Base-by-base conservation (phyloP, 2,329 filamentous ascomycete species). In the Tolypocladium tropicale region DNA sequence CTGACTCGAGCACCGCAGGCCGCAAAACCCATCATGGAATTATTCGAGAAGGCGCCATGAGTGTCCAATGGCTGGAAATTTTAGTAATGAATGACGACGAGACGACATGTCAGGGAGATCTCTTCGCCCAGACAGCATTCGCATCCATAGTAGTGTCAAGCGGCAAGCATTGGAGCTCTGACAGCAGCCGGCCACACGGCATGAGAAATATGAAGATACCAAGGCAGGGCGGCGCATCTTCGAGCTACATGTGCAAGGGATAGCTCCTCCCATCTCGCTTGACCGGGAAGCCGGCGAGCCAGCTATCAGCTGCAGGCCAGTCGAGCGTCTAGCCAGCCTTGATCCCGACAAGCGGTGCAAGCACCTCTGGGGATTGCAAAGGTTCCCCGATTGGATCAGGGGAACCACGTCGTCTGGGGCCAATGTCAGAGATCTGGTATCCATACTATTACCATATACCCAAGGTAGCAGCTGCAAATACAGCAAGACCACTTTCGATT, bases 1-100 rank as follows among this genome's bases (percentile, higher is more conserved):
- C 30, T 36, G 28, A 58, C 39, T 18, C 46, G 23, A 37, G 33
- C 34, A 28, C 3, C 7, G 14, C 61, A 91, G 88, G 89, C 89
- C 53, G 90, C 90, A 53, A 93, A 92, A 78, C 90, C 90, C 0
- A 95, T 95, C 57, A 86, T 92, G 70, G 89, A 87, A 68, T 82
- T 89, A 2, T 91, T 95, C 62, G 89, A 93, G 65, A 92, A 91
- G 70, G 86, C 81, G 18, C 76, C 74, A 7, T 81, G 71, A 76
- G 21, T 32, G 34, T 33, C 28, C 6, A 10, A 32, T 30, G 2
- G 25, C 14, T 21, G 18, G 16, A 3, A 21, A 21, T 32, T 12
- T 14, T 25, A 30, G 43, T 2, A 32, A 50, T 18, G 11, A 50
- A 50, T 33, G 18, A 21, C 28, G 18, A 9, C 10, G 16, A 32